These are phyloP conservation scores for Penicillium herquei DNA, from an alignment of 495 filamentous ascomycete species.

Conservation along the genomic window DNA sequence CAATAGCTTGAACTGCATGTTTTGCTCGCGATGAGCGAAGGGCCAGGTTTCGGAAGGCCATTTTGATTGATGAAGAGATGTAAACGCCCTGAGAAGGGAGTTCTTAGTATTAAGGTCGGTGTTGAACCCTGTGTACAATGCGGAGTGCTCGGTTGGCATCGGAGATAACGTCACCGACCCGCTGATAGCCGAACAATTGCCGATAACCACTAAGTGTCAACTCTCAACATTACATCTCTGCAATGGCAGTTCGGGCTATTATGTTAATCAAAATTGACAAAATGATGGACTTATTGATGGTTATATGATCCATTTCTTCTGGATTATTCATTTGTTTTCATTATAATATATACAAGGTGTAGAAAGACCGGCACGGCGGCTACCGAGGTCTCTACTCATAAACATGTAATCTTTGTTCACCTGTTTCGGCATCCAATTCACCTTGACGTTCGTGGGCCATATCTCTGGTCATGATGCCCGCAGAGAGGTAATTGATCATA, in stretches of 20 bases:
- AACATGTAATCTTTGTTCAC: too few species aligned
- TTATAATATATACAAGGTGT: neutral
- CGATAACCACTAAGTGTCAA: neutral
- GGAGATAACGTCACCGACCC: constrained; percentile 25
- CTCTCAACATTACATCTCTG: too few species aligned
- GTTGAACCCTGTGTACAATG: constrained; percentile 24
- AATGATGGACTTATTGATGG: too few species aligned
- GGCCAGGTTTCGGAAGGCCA: constrained; percentile 16
- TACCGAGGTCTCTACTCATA: too few species aligned
- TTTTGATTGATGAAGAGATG: constrained; percentile 11
- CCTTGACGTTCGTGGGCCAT: constrained; percentile 1
- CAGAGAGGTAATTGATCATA: constrained; percentile 16
- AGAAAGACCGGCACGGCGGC: neutral
- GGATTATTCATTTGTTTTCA: too few species aligned
- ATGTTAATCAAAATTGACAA: too few species aligned
- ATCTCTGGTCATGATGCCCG: constrained; percentile 11
- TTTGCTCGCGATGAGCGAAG: neutral
- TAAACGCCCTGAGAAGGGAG: neutral
- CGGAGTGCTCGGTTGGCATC: constrained; percentile 40
- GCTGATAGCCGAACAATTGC: constrained; percentile 19
- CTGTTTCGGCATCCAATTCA: too few species aligned
- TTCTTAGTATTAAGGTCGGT: neutral
- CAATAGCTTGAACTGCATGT: neutral
- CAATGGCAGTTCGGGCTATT: neutral
- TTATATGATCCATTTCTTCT: too few species aligned